These are phyloP conservation scores for Exophiala mesophila DNA, from an alignment of 2,329 filamentous ascomycete species.

Conservation along the genomic window DNA sequence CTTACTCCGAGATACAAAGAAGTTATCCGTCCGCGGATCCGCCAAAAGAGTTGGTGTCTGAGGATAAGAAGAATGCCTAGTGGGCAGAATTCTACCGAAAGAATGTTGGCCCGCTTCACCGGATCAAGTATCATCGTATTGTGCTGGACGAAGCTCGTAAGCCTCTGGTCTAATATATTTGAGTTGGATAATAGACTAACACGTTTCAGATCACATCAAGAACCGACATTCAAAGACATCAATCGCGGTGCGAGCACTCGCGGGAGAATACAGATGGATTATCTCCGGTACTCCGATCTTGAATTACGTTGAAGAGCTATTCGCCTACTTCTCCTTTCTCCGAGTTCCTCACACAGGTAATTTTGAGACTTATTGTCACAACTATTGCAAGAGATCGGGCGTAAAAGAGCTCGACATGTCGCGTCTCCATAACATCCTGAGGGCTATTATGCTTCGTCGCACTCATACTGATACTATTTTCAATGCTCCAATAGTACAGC, in stretches of 20 bases:
- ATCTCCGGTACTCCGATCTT: conserved; percentile 37
- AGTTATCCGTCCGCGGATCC: conserved; percentile 31
- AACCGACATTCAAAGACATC: conserved; percentile 33
- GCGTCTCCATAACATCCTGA: conserved; percentile 30
- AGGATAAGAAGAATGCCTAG: conserved; percentile 26
- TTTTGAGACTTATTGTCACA: conserved; percentile 27
- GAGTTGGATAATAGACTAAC: neutral
- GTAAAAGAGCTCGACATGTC: conserved; percentile 19
- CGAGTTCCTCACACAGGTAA: conserved; percentile 28
- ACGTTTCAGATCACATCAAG: conserved; percentile 34
- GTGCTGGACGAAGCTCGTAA: conserved; percentile 36
- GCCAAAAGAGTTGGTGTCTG: conserved; percentile 17
- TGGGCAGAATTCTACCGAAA: conserved; percentile 27
- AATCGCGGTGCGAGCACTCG: conserved; percentile 34
- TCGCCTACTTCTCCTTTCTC: conserved; percentile 36
- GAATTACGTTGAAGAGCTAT: conserved; percentile 39
- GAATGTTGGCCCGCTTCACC: conserved; percentile 32
- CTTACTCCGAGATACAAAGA: conserved; percentile 34
- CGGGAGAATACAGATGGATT: conserved; percentile 35
- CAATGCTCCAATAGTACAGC: conserved; percentile 48
- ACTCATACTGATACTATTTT: conserved; percentile 53
- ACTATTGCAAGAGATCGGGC: conserved; percentile 24
- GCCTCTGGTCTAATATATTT: neutral
- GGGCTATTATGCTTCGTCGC: conserved; percentile 49
- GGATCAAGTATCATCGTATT: conserved; percentile 35